These are phyloP conservation scores for Diplodia corticola DNA, from an alignment of 2,329 filamentous ascomycete species.

Conservation along the genomic window DNA sequence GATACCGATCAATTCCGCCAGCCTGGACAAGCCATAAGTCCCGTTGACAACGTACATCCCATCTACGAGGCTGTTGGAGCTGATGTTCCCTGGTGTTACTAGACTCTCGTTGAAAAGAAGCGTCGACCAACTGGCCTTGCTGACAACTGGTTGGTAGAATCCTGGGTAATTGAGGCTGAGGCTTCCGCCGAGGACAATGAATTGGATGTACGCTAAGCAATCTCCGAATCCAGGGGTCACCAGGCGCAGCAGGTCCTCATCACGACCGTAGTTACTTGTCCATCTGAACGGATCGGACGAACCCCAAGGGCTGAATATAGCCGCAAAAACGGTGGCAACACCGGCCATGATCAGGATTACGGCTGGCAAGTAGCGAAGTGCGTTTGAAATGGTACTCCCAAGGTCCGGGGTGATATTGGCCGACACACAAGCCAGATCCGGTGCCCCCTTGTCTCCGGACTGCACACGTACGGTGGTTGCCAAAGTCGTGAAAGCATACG, in stretches of 20 bases:
- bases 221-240: conserved; percentile 96
- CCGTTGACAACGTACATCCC: conserved; percentile 83
- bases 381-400: conserved; percentile 64
- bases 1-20: conserved; percentile 84
- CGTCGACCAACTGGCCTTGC: conserved; percentile 82
- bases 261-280: conserved; percentile 96
- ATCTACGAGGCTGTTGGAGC: conserved; percentile 66
- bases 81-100: conserved; percentile 66
- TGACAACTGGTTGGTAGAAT: conserved; percentile 88
- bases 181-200: conserved; percentile 82
- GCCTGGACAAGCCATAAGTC: conserved; percentile 74
- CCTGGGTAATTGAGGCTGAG: conserved; percentile 88
- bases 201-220: conserved; percentile 96
- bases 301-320: conserved; percentile 91
- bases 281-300: conserved; percentile 87
- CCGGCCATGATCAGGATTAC: conserved; percentile 77
- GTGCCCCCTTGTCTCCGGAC: conserved; percentile 66
- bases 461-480: conserved; percentile 70
- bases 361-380: conserved; percentile 75
- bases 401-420: conserved; percentile 83
- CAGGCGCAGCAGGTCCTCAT: conserved; percentile 84
- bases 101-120: conserved; percentile 94
- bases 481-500: conserved; percentile 84
- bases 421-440: conserved; percentile 75
- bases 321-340: conserved; percentile 78